phyloP scores from a whole-genome alignment of 495 filamentous ascomycete genomes.

The Aspergillus baeticus region DNA sequence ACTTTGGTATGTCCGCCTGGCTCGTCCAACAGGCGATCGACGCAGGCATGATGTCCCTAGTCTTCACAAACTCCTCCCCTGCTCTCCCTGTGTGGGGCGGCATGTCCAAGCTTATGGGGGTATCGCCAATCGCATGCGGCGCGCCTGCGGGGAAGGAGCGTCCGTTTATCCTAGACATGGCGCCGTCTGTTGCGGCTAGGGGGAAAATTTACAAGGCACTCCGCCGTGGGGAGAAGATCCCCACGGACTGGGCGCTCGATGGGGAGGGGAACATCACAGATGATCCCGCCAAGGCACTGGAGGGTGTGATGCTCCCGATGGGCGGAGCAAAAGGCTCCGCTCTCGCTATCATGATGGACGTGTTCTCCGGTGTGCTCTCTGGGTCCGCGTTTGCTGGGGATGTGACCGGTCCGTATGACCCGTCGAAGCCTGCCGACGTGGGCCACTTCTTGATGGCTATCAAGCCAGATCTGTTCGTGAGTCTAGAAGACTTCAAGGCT shows the following conservation, averaged over 20 bases:
- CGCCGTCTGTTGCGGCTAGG: conserved; percentile 67
- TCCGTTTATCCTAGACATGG: conserved; percentile 78
- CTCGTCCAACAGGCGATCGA: conserved; percentile 72
- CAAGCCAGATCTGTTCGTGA: conserved; percentile 76
- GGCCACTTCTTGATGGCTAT: conserved; percentile 76
- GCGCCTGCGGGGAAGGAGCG: conserved; percentile 57
- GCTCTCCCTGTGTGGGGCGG: conserved; percentile 75
- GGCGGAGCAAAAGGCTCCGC: conserved; percentile 75
- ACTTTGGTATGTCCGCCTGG: conserved; percentile 82
- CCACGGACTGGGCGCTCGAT: conserved; percentile 72
- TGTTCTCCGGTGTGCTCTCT: conserved; percentile 74
- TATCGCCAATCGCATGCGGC: conserved; percentile 75
- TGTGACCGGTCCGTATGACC: conserved; percentile 72
- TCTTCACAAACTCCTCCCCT: conserved; percentile 77
- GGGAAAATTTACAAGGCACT: conserved; percentile 77
- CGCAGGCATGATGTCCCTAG: conserved; percentile 68
- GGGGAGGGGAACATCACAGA: conserved; percentile 64
- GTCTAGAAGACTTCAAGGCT: conserved; percentile 62
- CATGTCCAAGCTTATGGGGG: conserved; percentile 64
- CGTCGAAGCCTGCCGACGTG: conserved; percentile 64
- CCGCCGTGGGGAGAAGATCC: conserved; percentile 70
- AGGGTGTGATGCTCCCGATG: conserved; percentile 78
- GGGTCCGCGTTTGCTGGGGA: conserved; percentile 70
- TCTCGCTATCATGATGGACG: conserved; percentile 79
- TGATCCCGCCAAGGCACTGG: conserved; percentile 63